A percentile compares a stretch with the other conserved stretches of the same genome.
phyloP scores from a whole-genome alignment of 2,329 filamentous ascomycete species.

The Blastomyces silverae region DNA sequence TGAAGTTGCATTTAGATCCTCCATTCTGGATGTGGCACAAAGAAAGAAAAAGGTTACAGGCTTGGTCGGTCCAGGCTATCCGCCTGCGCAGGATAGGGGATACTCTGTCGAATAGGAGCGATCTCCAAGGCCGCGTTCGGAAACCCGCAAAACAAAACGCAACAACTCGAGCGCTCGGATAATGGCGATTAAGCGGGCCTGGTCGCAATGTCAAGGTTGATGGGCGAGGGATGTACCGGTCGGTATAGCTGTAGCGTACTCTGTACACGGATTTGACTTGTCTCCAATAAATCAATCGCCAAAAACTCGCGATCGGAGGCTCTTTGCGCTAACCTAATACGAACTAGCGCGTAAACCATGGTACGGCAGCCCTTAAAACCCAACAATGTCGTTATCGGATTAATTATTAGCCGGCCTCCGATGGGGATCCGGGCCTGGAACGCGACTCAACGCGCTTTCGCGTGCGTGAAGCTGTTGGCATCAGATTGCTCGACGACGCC shows the following conservation, averaged over 20 bases:
- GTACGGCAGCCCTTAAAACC: not conserved
- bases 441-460: slow-evolving; percentile 1
- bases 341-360: slow-evolving; percentile 11
- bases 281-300: slow-evolving; percentile 9
- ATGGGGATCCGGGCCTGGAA: not conserved
- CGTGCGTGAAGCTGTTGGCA: not conserved
- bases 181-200: not conserved
- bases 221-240: not conserved
- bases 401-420: not conserved
- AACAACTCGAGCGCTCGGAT: not conserved
- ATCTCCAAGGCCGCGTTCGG: slow-evolving; percentile 2
- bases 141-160: slow-evolving; percentile 1
- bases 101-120: slow-evolving; percentile 13
- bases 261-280: not conserved
- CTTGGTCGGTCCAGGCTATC: slow-evolving; percentile 17
- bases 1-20: slow-evolving; percentile 30
- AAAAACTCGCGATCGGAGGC: slow-evolving; percentile 22
- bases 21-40: slow-evolving; percentile 32
- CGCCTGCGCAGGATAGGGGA: slow-evolving; percentile 13
- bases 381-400: not conserved
- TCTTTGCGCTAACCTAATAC: slow-evolving; percentile 16
- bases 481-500: too few species aligned
- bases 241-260: not conserved
- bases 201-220: not conserved
- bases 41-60: slow-evolving; percentile 21